Conservation (phyloP, 768 basidiomycete species). For the Rhodotorula toruloides region DNA sequence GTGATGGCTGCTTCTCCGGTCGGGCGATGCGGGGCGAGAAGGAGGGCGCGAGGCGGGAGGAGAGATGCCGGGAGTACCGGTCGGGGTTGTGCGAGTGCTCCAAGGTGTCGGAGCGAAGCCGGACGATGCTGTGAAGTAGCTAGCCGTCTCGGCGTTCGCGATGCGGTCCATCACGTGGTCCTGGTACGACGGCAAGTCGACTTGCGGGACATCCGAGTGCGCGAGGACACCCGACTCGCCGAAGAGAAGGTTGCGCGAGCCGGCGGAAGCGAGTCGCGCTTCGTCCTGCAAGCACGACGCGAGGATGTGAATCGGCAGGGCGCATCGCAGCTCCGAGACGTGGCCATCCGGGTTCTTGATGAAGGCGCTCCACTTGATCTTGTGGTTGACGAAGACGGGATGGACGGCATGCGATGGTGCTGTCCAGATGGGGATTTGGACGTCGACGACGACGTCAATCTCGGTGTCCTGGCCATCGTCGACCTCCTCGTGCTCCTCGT, state of each 20-base stretch:
- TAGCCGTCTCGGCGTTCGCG: conserved; percentile 47
- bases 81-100: conserved; percentile 27
- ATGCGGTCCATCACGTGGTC: conserved; percentile 87
- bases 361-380: conserved; percentile 55
- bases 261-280: conserved; percentile 64
- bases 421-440: conserved; percentile 58
- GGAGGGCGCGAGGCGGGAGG: conserved; percentile 30
- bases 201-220: conserved; percentile 54
- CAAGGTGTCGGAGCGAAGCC: conserved; percentile 36
- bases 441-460: conserved; percentile 56
- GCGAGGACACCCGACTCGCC: conserved; percentile 48
- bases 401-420: conserved; percentile 41
- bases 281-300: conserved; percentile 68
- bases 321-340: conserved; percentile 88
- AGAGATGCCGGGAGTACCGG: conserved; percentile 29
- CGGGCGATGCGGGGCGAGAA: conserved; percentile 28
- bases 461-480: conserved; percentile 48
- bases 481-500: conserved; percentile 27
- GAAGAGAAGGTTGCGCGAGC: conserved; percentile 68
- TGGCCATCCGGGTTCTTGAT: conserved; percentile 76
- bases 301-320: conserved; percentile 79
- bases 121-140: conserved; percentile 18
- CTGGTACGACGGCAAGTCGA: conserved; percentile 79
- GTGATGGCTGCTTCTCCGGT: conserved; percentile 23
- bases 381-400: conserved; percentile 51